Base-by-base conservation (phyloP, 176 grass and related monocot species). In the Oryza meridionalis region DNA sequence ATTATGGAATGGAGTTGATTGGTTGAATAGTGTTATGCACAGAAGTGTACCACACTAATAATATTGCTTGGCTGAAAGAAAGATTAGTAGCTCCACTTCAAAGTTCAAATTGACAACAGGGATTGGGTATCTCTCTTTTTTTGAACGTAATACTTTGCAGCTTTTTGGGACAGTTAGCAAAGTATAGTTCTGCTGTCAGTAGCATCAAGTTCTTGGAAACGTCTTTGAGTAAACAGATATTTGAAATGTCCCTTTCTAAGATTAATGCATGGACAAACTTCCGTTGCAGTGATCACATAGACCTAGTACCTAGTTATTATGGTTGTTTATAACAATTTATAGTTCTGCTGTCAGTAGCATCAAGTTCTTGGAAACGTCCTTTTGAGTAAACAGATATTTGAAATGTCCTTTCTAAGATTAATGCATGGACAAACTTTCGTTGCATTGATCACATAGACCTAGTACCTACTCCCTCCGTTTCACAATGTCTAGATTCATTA, bases 391-490 rank as follows among this genome's bases (percentile, higher is more conserved):
- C 4, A 4, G 26, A 31, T 4, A 55, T 33, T 69, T 38, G 32
- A 16, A 21, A 15, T 67, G 32, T 35, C 6, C 5, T 69, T 69
- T 69, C 32, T 37, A 6, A 69, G 66, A 38, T 35, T 37, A 69
- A 37, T 31, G 31, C 27, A 14, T 8, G 14, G 5, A 27, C 65
- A 67, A 65, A 32, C 29, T 67, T 67, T 35, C 12, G 33, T 33
- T 35, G 19, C 29, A 75, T 3, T 53, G 3, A 49, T 73, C 70
- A 22, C 73, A 37, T 49, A 29, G 65, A 67, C 62, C 77, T 79
- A 15, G n/a, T 44, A 0, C 44, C 3, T n/a, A n/a, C n/a, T n/a
- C n/a, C n/a, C n/a, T n/a, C n/a, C n/a, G n/a, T n/a, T n/a, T n/a
- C n/a, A n/a, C n/a, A n/a, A n/a, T n/a, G n/a, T n/a, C n/a, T n/a